Conservation (phyloP, 1,284 basidiomycete genomes). For the Fomitopsis schrenkii region DNA sequence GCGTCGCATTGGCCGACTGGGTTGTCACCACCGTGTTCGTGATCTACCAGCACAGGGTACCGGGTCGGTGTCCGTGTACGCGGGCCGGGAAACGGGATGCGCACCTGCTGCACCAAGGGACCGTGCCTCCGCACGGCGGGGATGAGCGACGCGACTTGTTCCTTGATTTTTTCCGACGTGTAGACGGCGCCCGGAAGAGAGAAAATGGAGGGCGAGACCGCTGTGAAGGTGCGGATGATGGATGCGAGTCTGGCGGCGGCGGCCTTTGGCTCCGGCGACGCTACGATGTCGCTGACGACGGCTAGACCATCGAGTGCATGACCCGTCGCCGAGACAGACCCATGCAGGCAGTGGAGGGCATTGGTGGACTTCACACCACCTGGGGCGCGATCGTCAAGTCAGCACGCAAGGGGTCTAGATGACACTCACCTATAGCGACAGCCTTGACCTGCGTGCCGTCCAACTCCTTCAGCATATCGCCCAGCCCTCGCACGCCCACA, state of each 20-base stretch:
- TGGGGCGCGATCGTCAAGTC: constrained; percentile 25
- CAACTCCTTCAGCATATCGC: constrained; percentile 59
- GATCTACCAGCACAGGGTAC: constrained; percentile 46
- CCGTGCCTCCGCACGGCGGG: constrained; percentile 44
- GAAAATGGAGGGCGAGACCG: constrained; percentile 14
- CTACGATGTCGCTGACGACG: constrained; percentile 87
- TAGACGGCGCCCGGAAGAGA: constrained; percentile 16
- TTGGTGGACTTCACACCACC: constrained; percentile 83
- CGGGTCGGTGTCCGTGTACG: too few relatives aligned
- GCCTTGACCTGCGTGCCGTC: constrained; percentile 62
- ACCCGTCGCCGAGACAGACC: constrained; percentile 55
- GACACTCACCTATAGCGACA: constrained; percentile 74
- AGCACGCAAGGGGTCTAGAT: background rate
- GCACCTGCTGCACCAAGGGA: constrained; percentile 81
- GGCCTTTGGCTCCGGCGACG: constrained; percentile 55
- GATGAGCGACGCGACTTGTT: constrained; percentile 43
- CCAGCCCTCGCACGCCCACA: constrained; percentile 64
- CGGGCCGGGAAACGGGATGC: constrained; percentile 9
- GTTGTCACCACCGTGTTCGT: constrained; percentile 90
- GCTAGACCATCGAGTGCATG: constrained; percentile 79
- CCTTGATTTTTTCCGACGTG: constrained; percentile 29
- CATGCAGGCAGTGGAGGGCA: constrained; percentile 68
- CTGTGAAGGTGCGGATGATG: constrained; percentile 41
- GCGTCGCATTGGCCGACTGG: constrained; percentile 89
- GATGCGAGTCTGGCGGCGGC: constrained; percentile 51